Conservation (phyloP, 495 filamentous ascomycete genomes). For the Penicillium cataractarum region DNA sequence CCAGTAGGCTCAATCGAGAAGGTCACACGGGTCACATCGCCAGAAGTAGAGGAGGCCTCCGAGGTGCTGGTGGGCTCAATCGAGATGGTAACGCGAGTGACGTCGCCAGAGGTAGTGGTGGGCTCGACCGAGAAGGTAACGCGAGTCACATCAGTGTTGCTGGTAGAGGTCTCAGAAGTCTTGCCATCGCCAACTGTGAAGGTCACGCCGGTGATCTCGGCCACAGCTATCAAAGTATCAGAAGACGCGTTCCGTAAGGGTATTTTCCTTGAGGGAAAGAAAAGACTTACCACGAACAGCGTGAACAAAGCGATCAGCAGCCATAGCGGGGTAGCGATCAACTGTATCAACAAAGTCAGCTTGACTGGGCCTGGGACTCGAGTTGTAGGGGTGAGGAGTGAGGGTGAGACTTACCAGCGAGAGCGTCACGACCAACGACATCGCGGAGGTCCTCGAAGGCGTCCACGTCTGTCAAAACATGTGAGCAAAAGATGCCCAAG, state of each 20-base stretch:
- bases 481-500: not conserved
- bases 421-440: not conserved
- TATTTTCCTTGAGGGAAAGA: no score
- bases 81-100: not conserved
- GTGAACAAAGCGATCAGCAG: not conserved
- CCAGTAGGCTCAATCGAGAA: not conserved
- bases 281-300: not conserved
- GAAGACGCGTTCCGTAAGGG: not conserved
- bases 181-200: not conserved
- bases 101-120: not conserved
- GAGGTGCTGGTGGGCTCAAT: not conserved
- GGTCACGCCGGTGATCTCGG: not conserved
- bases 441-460: not conserved
- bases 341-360: constrained; percentile 4
- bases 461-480: constrained; percentile 9
- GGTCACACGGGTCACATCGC: not conserved
- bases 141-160: not conserved
- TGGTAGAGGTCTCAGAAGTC: not conserved
- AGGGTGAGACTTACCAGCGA: not conserved
- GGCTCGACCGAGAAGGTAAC: not conserved
- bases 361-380: not conserved
- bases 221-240: not conserved
- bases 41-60: no score
- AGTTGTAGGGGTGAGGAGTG: not conserved
- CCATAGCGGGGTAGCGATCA: not conserved